A percentile compares a stretch with the other conserved stretches of the same genome.
Evolutionary conservation across 192 early-diverging fungal genomes (phyloP).

Genomic region (Mortierella alpina): DNA sequence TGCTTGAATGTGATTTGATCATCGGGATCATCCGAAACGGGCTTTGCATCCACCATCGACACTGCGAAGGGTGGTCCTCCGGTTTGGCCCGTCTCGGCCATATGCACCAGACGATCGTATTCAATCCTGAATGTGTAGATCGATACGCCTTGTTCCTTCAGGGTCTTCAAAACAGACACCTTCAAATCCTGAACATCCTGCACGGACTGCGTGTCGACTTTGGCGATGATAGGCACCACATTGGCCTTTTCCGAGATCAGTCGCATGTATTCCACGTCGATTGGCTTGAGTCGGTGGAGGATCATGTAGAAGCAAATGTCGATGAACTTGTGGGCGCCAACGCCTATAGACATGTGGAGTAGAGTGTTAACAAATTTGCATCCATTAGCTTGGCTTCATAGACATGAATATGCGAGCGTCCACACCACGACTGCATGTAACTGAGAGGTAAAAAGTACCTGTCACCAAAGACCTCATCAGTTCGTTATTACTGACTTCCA

Average conservation of each 20-base stretch:
- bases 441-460: constrained; percentile 15
- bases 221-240: constrained; percentile 75
- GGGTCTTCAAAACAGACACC: constrained; percentile 59
- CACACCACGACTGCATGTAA: background rate
- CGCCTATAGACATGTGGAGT: constrained; percentile 23
- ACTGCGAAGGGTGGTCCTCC: constrained; percentile 69
- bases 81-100: constrained; percentile 54
- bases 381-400: background rate
- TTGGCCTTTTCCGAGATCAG: constrained; percentile 63
- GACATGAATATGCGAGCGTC: background rate
- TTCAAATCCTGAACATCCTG: constrained; percentile 67
- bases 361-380: background rate
- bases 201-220: constrained; percentile 65
- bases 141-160: constrained; percentile 64
- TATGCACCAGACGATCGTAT: constrained; percentile 57
- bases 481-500: constrained; percentile 50
- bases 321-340: constrained; percentile 53
- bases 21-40: constrained; percentile 5
- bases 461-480: constrained; percentile 51
- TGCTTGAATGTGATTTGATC: constrained; percentile 35
- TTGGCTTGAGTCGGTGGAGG: constrained; percentile 70
- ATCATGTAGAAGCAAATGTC: constrained; percentile 65
- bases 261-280: constrained; percentile 80
- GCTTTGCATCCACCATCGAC: constrained; percentile 27
- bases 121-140: constrained; percentile 69